A percentile compares a stretch with the other conserved stretches of the same genome.
phyloP scores from a whole-genome alignment of 192 early-diverging fungal species.

The Phlyctochytrium arcticum region DNA sequence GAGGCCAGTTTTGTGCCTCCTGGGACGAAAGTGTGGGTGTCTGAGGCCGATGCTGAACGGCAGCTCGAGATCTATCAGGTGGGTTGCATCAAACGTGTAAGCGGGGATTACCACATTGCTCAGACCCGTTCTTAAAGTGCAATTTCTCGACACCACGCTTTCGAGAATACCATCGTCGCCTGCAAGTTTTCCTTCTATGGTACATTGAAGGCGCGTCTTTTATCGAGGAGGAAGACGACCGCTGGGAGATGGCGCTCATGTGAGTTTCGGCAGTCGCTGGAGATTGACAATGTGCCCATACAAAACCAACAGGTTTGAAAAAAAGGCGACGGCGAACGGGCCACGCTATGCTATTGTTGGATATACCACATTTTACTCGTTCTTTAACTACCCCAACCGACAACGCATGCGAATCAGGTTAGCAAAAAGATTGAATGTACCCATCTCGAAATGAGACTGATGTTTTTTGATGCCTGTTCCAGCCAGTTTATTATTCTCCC shows the following conservation, averaged over 20 bases:
- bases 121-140: constrained; percentile 39
- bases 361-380: constrained; percentile 80
- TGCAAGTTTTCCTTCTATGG: constrained; percentile 77
- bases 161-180: constrained; percentile 68
- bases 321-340: constrained; percentile 35
- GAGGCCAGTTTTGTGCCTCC: constrained; percentile 65
- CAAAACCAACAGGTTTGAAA: constrained; percentile 47
- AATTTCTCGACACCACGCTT: constrained; percentile 65
- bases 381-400: constrained; percentile 76
- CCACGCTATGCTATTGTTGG: constrained; percentile 72
- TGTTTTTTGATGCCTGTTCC: background rate
- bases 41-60: constrained; percentile 43
- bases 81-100: background rate
- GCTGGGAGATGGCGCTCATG: constrained; percentile 64
- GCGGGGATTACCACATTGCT: too few species aligned
- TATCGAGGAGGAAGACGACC: constrained; percentile 76
- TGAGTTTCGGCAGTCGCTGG: constrained; percentile 8
- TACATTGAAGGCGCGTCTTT: constrained; percentile 89
- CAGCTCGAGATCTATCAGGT: constrained; percentile 73
- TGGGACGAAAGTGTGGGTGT: constrained; percentile 76
- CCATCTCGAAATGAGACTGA: background rate
- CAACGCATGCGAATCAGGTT: constrained; percentile 83
- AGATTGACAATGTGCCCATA: constrained; percentile 9
- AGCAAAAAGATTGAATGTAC: too few species aligned
- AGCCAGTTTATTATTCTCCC: constrained; percentile 95